These are phyloP conservation scores for Trichoderma gamsii DNA, from an alignment of 495 filamentous ascomycete genomes.

Conservation along the genomic window DNA sequence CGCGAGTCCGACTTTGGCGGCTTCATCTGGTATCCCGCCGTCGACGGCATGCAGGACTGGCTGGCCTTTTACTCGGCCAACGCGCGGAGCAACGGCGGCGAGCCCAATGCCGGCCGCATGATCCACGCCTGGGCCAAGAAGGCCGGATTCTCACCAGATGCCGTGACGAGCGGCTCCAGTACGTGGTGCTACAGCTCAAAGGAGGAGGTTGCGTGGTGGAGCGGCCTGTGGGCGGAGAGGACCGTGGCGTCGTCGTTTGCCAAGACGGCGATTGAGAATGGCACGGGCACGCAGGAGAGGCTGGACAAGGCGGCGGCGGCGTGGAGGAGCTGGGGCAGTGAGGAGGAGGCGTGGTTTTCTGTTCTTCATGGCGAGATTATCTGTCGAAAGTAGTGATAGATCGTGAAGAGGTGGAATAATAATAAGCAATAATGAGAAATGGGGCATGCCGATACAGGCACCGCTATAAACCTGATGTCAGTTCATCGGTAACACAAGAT, in stretches of 20 bases:
- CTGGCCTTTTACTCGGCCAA: conserved; percentile 9
- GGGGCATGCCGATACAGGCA: no score
- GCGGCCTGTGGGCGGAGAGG: conserved; percentile 1
- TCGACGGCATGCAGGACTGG: conserved; percentile 10
- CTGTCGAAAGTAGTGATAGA: background rate
- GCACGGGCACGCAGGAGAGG: background rate
- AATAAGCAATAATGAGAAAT: no score
- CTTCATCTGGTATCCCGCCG: conserved; percentile 11
- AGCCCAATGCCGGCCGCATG: conserved; percentile 1
- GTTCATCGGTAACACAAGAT: no score
- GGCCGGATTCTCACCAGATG: background rate
- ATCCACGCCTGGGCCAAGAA: conserved; percentile 1
- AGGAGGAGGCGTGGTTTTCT: conserved; percentile 3
- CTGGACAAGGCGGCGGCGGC: background rate
- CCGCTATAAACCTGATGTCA: no score
- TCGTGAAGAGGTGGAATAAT: no score
- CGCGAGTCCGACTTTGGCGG: conserved; percentile 7
- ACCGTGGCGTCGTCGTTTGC: conserved; percentile 9
- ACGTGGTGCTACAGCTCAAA: conserved; percentile 6
- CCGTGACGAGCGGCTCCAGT: background rate
- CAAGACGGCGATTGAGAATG: background rate
- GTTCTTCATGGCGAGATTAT: background rate
- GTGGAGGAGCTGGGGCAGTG: background rate
- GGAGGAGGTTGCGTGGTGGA: conserved; percentile 3
- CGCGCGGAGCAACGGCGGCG: conserved; percentile 7